These are phyloP conservation scores for Leucocoprinus leucothites DNA, from an alignment of 768 basidiomycete species.

Conservation along the genomic window DNA sequence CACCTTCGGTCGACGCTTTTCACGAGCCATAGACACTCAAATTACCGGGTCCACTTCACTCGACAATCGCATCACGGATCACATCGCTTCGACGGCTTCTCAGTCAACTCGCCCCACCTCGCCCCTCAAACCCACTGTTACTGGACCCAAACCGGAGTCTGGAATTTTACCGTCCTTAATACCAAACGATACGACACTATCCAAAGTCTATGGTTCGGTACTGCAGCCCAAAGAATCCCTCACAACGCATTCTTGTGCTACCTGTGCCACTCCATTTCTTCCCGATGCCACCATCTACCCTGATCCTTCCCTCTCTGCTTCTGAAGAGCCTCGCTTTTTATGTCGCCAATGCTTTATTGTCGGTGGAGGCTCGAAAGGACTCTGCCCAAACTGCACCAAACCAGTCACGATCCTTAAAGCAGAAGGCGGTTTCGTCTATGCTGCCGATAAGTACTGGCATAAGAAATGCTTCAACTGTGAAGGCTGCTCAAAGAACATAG, in stretches of 20 bases:
- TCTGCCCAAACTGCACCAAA: conserved; percentile 62
- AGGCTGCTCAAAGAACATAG: conserved; percentile 70
- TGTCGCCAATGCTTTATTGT: conserved; percentile 70
- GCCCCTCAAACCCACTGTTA: conserved; percentile 52
- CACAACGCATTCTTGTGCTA: conserved; percentile 62
- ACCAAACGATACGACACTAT: conserved; percentile 52
- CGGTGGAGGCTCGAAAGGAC: conserved; percentile 77
- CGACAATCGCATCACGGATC: conserved; percentile 48
- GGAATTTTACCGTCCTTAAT: conserved; percentile 60
- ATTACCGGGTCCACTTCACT: conserved; percentile 32
- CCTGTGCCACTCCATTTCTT: conserved; percentile 62
- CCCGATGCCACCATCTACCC: conserved; percentile 89
- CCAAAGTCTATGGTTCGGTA: conserved; percentile 84
- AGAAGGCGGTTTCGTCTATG: conserved; percentile 78
- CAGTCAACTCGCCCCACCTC: conserved; percentile 45
- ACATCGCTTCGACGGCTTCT: conserved; percentile 53
- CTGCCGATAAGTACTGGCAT: conserved; percentile 73
- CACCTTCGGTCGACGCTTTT: conserved; percentile 36
- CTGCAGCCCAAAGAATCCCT: conserved; percentile 76
- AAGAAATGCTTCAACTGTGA: conserved; percentile 77
- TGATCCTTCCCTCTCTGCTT: conserved; percentile 45
- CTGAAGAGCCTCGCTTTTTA: conserved; percentile 52
- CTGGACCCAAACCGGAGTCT: conserved; percentile 49
- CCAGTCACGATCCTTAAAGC: conserved; percentile 72
- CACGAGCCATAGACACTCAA: conserved; percentile 36